These are phyloP conservation scores for Papiliotrema terrestris DNA, from an alignment of 1,284 basidiomycete genomes.

Conservation along the genomic window DNA sequence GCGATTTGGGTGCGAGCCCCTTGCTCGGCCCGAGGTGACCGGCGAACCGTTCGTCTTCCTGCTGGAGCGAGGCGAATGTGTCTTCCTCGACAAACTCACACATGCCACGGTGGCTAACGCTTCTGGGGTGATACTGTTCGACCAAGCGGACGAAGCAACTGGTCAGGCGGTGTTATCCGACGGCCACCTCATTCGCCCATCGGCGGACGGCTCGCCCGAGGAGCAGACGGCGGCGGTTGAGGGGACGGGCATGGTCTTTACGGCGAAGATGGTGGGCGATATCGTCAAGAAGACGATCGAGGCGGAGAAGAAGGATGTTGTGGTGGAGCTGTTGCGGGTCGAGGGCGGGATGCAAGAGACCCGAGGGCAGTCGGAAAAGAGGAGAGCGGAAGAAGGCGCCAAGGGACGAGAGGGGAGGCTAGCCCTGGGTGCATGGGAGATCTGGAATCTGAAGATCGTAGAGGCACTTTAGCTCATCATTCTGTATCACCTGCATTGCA, in stretches of 20 bases:
- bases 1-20: slow-evolving; percentile 13
- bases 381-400: background rate
- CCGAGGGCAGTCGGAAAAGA: background rate
- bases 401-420: slow-evolving; percentile 19
- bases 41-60: slow-evolving; percentile 21
- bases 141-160: slow-evolving; percentile 42
- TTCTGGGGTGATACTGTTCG: slow-evolving; percentile 68
- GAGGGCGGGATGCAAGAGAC: background rate
- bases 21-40: slow-evolving; percentile 3
- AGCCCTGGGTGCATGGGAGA: slow-evolving; percentile 23
- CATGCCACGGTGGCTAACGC: slow-evolving; percentile 64
- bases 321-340: slow-evolving; percentile 10
- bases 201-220: slow-evolving; percentile 19
- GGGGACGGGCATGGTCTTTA: slow-evolving; percentile 29
- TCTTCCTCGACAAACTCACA: slow-evolving; percentile 75
- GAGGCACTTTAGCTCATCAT: slow-evolving; percentile 2
- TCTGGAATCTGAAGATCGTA: slow-evolving; percentile 24
- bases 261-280: slow-evolving; percentile 23
- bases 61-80: slow-evolving; percentile 63
- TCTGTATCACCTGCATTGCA: background rate
- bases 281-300: slow-evolving; percentile 4
- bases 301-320: background rate
- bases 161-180: slow-evolving; percentile 1
- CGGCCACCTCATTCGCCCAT: slow-evolving; percentile 31
- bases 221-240: slow-evolving; percentile 8